Evolutionary conservation across 768 basidiomycete genomes (phyloP).

Genomic region (Nidularia sp.): DNA sequence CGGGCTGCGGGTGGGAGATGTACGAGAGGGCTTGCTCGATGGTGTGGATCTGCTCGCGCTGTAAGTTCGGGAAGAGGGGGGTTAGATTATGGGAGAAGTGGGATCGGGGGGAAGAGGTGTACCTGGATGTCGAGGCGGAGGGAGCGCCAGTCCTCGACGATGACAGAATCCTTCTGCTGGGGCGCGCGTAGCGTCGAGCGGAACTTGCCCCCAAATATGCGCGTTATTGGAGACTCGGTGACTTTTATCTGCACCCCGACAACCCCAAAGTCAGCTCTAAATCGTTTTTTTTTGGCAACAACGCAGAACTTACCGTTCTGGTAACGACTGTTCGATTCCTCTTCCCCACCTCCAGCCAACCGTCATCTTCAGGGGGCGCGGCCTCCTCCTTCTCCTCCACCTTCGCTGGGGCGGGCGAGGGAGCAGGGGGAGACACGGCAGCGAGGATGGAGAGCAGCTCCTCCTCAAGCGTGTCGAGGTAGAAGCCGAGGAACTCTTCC

Average conservation of each 20-base stretch:
- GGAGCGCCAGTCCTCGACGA: slow-evolving; percentile 90
- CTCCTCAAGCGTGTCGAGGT: slow-evolving; percentile 91
- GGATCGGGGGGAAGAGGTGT: slow-evolving; percentile 7
- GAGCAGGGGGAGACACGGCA: slow-evolving; percentile 39
- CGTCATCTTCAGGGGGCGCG: slow-evolving; percentile 49
- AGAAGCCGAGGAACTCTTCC: slow-evolving; percentile 98
- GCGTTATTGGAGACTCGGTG: slow-evolving; percentile 81
- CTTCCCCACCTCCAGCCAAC: slow-evolving; percentile 93
- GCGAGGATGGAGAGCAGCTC: slow-evolving; percentile 72
- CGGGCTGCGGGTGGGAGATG: slow-evolving; percentile 74
- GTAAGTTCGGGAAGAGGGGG: not conserved
- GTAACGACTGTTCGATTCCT: slow-evolving; percentile 79
- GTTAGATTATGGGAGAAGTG: not conserved
- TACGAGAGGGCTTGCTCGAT: slow-evolving; percentile 81
- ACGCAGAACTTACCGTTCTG: slow-evolving; percentile 54
- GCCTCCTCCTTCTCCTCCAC: slow-evolving; percentile 44
- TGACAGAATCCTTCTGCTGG: slow-evolving; percentile 79
- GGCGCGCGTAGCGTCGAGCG: slow-evolving; percentile 80
- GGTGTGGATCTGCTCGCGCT: slow-evolving; percentile 71
- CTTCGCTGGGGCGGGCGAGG: slow-evolving; percentile 10
- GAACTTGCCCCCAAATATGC: slow-evolving; percentile 92
- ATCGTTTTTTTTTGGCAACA: not conserved
- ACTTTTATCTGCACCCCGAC: slow-evolving; percentile 54
- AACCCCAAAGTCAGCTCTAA: no score
- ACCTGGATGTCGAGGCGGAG: slow-evolving; percentile 89